phyloP scores from a whole-genome alignment of 106 monocot genomes.

The Chionographis japonica region DNA sequence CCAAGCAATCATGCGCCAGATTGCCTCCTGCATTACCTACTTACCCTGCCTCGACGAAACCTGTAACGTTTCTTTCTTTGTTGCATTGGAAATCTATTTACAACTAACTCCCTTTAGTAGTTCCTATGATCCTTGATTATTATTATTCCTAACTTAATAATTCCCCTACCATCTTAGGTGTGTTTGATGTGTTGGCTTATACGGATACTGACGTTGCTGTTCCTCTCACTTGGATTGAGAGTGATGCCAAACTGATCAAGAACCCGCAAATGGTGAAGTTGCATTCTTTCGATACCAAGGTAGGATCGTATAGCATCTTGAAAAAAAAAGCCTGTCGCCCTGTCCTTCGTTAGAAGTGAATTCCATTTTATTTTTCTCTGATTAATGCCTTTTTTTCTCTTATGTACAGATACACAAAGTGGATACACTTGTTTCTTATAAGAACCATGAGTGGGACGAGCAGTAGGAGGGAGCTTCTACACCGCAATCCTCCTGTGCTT shows the following conservation, averaged over 20 bases:
- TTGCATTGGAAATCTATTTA: neutral
- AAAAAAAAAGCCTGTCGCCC: too few relatives aligned
- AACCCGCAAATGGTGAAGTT: constrained; percentile 97
- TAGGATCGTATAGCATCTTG: constrained; percentile 1
- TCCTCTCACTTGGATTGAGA: constrained; percentile 88
- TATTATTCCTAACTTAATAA: too few relatives aligned
- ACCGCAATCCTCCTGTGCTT: too few relatives aligned
- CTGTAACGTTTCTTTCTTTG: constrained; percentile 32
- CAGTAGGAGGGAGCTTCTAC: neutral
- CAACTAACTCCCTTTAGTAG: neutral
- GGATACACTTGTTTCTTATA: constrained; percentile 83
- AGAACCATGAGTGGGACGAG: constrained; percentile 92
- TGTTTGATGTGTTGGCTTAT: constrained; percentile 93
- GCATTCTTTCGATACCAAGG: constrained; percentile 97
- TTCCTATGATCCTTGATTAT: too few relatives aligned
- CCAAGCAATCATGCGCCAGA: constrained; percentile 96
- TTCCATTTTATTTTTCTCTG: too few relatives aligned
- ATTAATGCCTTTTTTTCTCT: neutral
- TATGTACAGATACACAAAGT: constrained; percentile 75
- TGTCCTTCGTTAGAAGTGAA: too few relatives aligned
- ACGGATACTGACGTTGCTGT: constrained; percentile 77
- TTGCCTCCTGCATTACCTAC: constrained; percentile 95
- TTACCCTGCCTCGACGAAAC: constrained; percentile 92
- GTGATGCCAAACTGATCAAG: constrained; percentile 88
- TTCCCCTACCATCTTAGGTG: constrained; percentile 30